A percentile compares a stretch with the other conserved stretches of the same genome.
phyloP scores from a whole-genome alignment of 768 basidiomycete species.

The Pleurotus tuber-regium region DNA sequence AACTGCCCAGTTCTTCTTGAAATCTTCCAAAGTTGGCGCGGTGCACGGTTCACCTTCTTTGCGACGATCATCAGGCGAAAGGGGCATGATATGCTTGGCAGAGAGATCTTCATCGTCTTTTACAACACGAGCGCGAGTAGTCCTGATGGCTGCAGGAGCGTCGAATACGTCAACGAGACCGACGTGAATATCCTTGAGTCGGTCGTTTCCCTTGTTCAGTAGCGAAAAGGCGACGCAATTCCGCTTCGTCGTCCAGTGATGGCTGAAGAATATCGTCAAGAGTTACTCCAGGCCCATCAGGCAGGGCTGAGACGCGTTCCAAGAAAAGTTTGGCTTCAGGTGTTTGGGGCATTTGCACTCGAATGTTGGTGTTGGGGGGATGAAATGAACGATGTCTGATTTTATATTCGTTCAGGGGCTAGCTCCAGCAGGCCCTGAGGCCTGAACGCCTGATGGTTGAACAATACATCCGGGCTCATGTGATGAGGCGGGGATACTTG shows the following conservation, averaged over 20 bases:
- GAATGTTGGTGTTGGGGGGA: background rate
- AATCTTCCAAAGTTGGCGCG: conserved; percentile 50
- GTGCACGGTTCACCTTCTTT: conserved; percentile 49
- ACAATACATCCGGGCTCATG: background rate
- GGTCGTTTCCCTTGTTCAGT: conserved; percentile 44
- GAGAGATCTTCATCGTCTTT: conserved; percentile 40
- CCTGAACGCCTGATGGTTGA: too few relatives aligned
- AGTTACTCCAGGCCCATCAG: conserved; percentile 27
- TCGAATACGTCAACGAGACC: conserved; percentile 61
- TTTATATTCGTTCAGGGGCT: too few relatives aligned
- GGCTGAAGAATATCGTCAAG: conserved; percentile 48
- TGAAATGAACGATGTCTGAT: too few relatives aligned
- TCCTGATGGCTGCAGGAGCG: conserved; percentile 44
- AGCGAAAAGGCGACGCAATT: conserved; percentile 54
- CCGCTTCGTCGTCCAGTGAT: conserved; percentile 54
- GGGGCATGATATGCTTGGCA: conserved; percentile 52
- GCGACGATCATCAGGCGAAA: conserved; percentile 41
- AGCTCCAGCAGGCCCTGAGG: background rate
- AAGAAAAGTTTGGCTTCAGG: conserved; percentile 23
- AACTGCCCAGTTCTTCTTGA: conserved; percentile 61
- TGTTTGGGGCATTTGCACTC: conserved; percentile 20
- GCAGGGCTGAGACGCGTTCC: conserved; percentile 19
- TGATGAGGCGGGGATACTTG: background rate
- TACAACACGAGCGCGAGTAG: conserved; percentile 49
- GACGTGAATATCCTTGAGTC: conserved; percentile 46